Conservation (phyloP, 1,284 basidiomycete species). For the Sparassis latifolia region DNA sequence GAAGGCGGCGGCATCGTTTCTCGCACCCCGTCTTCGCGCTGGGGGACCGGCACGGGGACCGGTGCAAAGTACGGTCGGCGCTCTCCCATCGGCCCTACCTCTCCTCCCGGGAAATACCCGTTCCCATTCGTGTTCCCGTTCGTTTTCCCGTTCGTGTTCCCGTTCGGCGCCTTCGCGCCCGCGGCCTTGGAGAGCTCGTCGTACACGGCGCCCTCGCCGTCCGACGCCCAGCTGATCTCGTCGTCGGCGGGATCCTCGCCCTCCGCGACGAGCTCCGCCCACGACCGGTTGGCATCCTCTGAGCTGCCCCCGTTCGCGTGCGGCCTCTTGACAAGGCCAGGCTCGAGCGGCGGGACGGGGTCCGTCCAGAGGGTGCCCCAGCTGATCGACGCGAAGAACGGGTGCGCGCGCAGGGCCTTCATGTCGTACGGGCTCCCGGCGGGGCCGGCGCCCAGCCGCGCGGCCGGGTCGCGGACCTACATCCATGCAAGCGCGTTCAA, state of each 20-base stretch:
- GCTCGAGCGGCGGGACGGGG: conserved; percentile 50
- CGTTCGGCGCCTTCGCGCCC: conserved; percentile 2
- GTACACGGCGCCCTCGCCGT: conserved; percentile 33
- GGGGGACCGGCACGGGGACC: conserved; percentile 9
- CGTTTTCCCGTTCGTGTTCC: no score
- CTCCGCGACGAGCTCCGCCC: conserved; percentile 42
- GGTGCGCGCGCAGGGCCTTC: conserved; percentile 64
- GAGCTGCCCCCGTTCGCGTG: conserved; percentile 13
- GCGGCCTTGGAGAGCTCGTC: background rate
- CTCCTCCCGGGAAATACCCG: conserved; percentile 14
- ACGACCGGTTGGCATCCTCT: conserved; percentile 43
- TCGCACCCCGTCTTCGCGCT: conserved; percentile 1
- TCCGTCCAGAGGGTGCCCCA: conserved; percentile 76
- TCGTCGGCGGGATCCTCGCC: conserved; percentile 22
- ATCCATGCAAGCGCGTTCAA: conserved; percentile 2
- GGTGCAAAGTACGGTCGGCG: conserved; percentile 15
- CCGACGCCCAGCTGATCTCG: conserved; percentile 41
- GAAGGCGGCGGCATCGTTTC: no score
- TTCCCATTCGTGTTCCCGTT: conserved; percentile 9
- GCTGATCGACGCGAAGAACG: conserved; percentile 67
- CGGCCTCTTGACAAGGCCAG: conserved; percentile 45
- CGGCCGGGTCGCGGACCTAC: conserved; percentile 64
- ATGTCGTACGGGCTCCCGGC: conserved; percentile 40
- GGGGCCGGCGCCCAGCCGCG: conserved; percentile 63
- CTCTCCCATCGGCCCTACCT: conserved; percentile 28